phyloP scores from a whole-genome alignment of 1,139 yeast genomes.

The Diutina pseudorugosa region DNA sequence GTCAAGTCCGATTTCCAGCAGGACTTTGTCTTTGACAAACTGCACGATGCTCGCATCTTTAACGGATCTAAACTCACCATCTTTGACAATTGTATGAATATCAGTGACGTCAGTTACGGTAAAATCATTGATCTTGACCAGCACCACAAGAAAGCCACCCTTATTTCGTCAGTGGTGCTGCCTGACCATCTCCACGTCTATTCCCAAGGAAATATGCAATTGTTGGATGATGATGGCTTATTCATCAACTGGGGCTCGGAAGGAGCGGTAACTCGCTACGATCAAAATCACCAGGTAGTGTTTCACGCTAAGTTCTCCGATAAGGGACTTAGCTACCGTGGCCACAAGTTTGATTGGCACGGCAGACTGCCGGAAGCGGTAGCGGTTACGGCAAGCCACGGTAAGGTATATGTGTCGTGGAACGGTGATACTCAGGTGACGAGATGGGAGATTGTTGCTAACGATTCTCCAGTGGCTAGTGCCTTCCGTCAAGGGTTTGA shows the following conservation, averaged over 20 bases:
- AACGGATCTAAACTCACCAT: conserved; percentile 18
- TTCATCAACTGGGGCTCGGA: conserved; percentile 28
- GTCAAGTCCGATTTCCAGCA: conserved; percentile 14
- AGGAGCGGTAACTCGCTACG: conserved; percentile 25
- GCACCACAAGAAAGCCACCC: conserved; percentile 15
- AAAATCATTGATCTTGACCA: conserved; percentile 22
- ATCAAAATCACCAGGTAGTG: conserved; percentile 15
- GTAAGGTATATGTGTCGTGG: conserved; percentile 22
- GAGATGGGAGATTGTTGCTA: conserved; percentile 15
- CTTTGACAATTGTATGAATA: conserved; percentile 26
- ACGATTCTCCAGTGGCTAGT: conserved; percentile 5
- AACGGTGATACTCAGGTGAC: conserved; percentile 26
- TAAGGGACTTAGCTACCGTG: conserved; percentile 21
- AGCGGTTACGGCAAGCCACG: conserved; percentile 14
- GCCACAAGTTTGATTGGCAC: conserved; percentile 24
- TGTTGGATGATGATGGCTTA: conserved; percentile 23
- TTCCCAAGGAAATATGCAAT: conserved; percentile 27
- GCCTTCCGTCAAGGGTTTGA: neutral
- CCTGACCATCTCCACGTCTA: conserved; percentile 17
- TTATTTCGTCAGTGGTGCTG: conserved; percentile 16
- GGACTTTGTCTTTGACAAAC: conserved; percentile 20
- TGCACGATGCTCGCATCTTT: conserved; percentile 25
- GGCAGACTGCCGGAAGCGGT: conserved; percentile 22
- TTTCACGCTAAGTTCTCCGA: conserved; percentile 20
- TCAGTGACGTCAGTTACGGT: conserved; percentile 20